These are phyloP conservation scores for Coemansia javaensis DNA, from an alignment of 192 early-diverging fungal species.

Conservation along the genomic window DNA sequence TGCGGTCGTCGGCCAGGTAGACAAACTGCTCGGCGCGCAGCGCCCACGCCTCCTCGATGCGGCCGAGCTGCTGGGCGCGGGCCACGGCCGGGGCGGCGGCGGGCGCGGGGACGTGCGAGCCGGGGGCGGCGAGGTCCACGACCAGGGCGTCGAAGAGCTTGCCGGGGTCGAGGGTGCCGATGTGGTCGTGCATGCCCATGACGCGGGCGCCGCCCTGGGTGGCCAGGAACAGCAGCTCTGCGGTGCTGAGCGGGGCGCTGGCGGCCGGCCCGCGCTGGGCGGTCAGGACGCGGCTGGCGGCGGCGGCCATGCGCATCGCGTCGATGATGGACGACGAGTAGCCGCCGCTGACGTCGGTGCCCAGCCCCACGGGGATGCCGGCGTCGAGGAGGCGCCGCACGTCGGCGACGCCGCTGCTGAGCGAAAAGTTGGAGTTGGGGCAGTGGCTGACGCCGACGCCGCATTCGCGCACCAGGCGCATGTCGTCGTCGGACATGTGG, in stretches of 20 bases:
- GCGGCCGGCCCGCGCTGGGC: conserved; percentile 9
- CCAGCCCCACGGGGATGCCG: conserved; percentile 83
- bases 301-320: conserved; percentile 76
- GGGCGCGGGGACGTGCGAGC: conserved; percentile 35
- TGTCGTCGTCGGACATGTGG: conserved; percentile 73
- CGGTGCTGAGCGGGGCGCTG: conserved; percentile 55
- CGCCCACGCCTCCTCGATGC: conserved; percentile 18
- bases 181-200: conserved; percentile 61
- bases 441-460: conserved; percentile 85
- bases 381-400: conserved; percentile 68
- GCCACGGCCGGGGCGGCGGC: conserved; percentile 20
- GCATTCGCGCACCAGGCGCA: conserved; percentile 56
- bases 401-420: conserved; percentile 75
- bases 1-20: conserved; percentile 85
- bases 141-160: conserved; percentile 94
- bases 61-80: neutral
- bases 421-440: conserved; percentile 84
- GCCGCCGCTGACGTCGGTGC: conserved; percentile 91
- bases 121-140: conserved; percentile 65
- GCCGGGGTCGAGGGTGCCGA: conserved; percentile 80
- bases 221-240: conserved; percentile 79
- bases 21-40: conserved; percentile 77
- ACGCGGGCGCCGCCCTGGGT: conserved; percentile 87
- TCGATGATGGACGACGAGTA: conserved; percentile 81
- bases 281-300: conserved; percentile 62